Evolutionary conservation across 176 grass and related monocot genomes (phyloP).

Genomic region (Leersia perrieri): DNA sequence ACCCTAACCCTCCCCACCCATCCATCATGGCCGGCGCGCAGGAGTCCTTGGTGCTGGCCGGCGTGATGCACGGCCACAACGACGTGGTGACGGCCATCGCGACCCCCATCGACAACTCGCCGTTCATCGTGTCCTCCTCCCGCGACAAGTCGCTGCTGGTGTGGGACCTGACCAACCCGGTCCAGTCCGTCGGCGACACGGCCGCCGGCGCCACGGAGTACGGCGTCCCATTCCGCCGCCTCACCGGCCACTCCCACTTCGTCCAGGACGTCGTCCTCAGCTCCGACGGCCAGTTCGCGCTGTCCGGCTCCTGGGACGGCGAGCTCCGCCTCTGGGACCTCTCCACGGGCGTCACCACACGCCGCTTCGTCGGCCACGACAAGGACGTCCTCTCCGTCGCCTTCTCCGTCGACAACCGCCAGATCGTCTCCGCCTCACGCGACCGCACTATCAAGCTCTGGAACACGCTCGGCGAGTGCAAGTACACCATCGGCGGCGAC

Average conservation of each 20-base stretch:
- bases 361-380: conserved; percentile 74
- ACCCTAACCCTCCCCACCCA: conserved; percentile 8
- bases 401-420: conserved; percentile 89
- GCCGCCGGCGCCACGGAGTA: conserved; percentile 32
- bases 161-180: conserved; percentile 70
- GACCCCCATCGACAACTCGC: conserved; percentile 70
- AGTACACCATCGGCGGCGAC: conserved; percentile 78
- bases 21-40: conserved; percentile 51
- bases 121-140: conserved; percentile 84
- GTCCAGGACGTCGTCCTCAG: conserved; percentile 89
- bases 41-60: conserved; percentile 68
- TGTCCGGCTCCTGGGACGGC: conserved; percentile 90
- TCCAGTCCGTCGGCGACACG: conserved; percentile 21
- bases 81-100: conserved; percentile 82
- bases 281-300: conserved; percentile 79
- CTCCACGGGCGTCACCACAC: conserved; percentile 56
- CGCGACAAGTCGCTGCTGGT: conserved; percentile 94
- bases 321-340: conserved; percentile 93
- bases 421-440: conserved; percentile 88
- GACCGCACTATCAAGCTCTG: conserved; percentile 92
- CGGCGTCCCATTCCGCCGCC: conserved; percentile 77
- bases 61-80: conserved; percentile 75
- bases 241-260: conserved; percentile 88
- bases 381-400: conserved; percentile 95
- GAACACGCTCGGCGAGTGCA: conserved; percentile 98